phyloP scores from a whole-genome alignment of 192 early-diverging fungal genomes.

The Coemansia sp. region DNA sequence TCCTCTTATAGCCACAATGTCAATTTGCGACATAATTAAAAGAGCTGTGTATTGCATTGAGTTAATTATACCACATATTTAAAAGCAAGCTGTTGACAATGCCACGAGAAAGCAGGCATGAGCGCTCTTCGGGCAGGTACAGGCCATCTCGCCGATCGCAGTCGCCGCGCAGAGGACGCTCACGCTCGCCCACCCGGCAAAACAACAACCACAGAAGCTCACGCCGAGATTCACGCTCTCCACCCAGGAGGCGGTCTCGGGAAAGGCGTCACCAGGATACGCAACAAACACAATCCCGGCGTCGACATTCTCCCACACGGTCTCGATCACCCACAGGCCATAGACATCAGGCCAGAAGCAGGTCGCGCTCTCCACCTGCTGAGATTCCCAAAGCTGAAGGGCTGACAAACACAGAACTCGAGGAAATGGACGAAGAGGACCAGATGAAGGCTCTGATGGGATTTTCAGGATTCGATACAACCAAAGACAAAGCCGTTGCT shows the following conservation, averaged over 20 bases:
- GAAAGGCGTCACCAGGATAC: conserved; percentile 18
- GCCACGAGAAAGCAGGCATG: conserved; percentile 27
- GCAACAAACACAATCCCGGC: background rate
- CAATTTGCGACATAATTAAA: background rate
- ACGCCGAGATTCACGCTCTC: conserved; percentile 11
- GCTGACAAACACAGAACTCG: background rate
- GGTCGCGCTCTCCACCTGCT: conserved; percentile 10
- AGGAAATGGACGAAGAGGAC: conserved; percentile 58
- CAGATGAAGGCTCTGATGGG: conserved; percentile 87
- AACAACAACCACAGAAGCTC: conserved; percentile 5
- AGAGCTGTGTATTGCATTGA: background rate
- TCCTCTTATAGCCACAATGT: background rate
- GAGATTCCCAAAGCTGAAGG: background rate
- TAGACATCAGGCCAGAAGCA: conserved; percentile 8
- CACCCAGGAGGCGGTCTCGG: conserved; percentile 9
- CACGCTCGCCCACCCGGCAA: conserved; percentile 32
- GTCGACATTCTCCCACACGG: conserved; percentile 9
- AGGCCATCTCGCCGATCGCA: conserved; percentile 13
- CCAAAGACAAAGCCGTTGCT: conserved; percentile 74
- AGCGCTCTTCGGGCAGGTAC: conserved; percentile 17
- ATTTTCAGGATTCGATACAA: conserved; percentile 83
- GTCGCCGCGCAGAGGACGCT: conserved; percentile 19
- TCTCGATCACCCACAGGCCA: conserved; percentile 10
- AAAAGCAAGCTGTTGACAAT: conserved; percentile 3
- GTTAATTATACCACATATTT: background rate